Conservation (phyloP, 2,329 filamentous ascomycete species). For the Calonectria pseudoturangicola region DNA sequence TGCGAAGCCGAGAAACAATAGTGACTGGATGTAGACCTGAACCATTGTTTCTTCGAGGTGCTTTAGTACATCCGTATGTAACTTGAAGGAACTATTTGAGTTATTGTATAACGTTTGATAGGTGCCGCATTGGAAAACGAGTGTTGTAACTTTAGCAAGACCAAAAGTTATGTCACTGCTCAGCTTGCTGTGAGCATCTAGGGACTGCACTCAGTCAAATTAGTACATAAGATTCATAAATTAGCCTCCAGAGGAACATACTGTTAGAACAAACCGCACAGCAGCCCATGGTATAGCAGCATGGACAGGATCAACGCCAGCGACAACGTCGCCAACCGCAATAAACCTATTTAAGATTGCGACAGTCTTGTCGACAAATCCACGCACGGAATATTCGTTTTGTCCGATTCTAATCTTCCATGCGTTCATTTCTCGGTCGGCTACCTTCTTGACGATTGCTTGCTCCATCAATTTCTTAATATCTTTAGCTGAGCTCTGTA, state of each 20-base stretch:
- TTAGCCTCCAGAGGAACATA: no score
- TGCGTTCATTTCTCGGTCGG: neutral
- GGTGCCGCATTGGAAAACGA: conserved; percentile 18
- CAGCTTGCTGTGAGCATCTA: conserved; percentile 5
- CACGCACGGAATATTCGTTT: neutral
- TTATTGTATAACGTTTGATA: conserved; percentile 17
- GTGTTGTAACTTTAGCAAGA: conserved; percentile 7
- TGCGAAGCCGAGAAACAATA: conserved; percentile 14
- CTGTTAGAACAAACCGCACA: neutral
- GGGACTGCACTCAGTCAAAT: no score
- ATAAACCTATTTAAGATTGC: neutral
- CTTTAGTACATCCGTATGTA: conserved; percentile 37
- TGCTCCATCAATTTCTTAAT: neutral
- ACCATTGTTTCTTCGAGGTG: conserved; percentile 53
- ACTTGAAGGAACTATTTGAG: neutral
- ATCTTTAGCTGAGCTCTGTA: neutral
- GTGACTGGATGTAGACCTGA: neutral
- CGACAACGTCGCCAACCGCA: neutral
- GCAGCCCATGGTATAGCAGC: neutral
- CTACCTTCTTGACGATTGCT: neutral
- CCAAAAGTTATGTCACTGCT: neutral
- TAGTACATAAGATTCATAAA: no score
- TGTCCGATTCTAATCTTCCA: neutral
- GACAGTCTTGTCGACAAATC: neutral
- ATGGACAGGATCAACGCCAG: neutral